Base-by-base conservation (phyloP, 306 rosid species). In the Quercus parvula region DNA sequence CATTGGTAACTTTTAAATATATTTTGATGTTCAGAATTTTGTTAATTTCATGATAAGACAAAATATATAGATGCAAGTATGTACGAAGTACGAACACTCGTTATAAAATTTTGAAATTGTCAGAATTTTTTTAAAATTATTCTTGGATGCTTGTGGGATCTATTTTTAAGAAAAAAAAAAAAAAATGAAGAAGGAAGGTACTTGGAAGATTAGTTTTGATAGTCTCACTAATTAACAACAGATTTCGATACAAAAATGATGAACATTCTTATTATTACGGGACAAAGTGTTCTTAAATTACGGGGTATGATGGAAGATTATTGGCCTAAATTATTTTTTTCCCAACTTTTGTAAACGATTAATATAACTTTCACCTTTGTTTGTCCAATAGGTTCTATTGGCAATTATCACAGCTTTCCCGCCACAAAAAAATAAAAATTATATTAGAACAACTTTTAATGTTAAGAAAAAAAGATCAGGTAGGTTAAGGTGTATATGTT, bases 251-350 rank as follows among this genome's bases (percentile, higher is more conserved):
- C 13, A 49, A 54, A 79, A 76, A 75, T 41, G 66, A 31, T 25
- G 78, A 71, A 51, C 18, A 19, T 51, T 64, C 25, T 30, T 68
- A 81, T 87, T 22, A 82, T 85, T 64, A 76, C 66, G 74, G 77
- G 89, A 85, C 91, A 85, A 78, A 73, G 46, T 73, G 63, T 81
- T 85, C 89, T 59, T 76, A 81, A 83, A 81, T 88, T 83, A 63
- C 86, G 81, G 78, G 78, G 25, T 46, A 71, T 55, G 77, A 44
- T 78, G 79, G 78, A 31, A 20, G 64, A 75, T 44, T 75, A 74
- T 70, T 25, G 73, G 77, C 46, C 72, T 22, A 68, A 31, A 1
- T 68, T 33, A 31, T 38, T 54, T 10, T 49, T 49, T 49, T 49
- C 54, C 15, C 54, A 77, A n/a, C 84, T 84, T 81, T 84, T 71